Evolutionary conservation across 371 early-diverging fungal genomes (phyloP).

Genomic region (Zychaea mexicana): DNA sequence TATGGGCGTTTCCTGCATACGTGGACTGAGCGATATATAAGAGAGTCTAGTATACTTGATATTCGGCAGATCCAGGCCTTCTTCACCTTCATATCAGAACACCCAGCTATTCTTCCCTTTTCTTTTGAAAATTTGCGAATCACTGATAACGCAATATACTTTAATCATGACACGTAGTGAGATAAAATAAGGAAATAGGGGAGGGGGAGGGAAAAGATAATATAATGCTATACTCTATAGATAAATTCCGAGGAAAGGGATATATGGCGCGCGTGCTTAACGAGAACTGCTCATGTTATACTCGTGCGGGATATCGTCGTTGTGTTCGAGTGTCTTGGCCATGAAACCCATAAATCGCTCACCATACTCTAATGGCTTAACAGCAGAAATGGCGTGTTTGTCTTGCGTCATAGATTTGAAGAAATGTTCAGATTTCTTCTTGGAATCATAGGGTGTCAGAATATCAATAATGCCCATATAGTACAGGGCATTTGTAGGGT

Average conservation of each 20-base stretch:
- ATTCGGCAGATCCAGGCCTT: no score
- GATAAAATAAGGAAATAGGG: no score
- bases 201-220: no score
- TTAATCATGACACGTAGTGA: no score
- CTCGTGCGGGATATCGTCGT: slow-evolving; percentile 47
- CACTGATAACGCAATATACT: no score
- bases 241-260: not conserved
- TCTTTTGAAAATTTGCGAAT: no score
- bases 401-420: slow-evolving; percentile 86
- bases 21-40: no score
- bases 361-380: slow-evolving; percentile 89
- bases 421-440: slow-evolving; percentile 88
- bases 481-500: slow-evolving; percentile 76
- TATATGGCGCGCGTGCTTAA: not conserved
- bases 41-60: no score
- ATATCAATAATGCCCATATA: slow-evolving; percentile 98
- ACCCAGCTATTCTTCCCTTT: no score
- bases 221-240: no score
- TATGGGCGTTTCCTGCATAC: no score
- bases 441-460: slow-evolving; percentile 91
- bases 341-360: slow-evolving; percentile 90
- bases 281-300: slow-evolving; percentile 24
- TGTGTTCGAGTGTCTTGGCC: slow-evolving; percentile 50
- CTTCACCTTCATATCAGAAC: no score
- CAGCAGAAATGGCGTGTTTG: slow-evolving; percentile 83